These are phyloP conservation scores for Arachis hypogaea DNA, from an alignment of 306 rosid genomes.

Conservation along the genomic window DNA sequence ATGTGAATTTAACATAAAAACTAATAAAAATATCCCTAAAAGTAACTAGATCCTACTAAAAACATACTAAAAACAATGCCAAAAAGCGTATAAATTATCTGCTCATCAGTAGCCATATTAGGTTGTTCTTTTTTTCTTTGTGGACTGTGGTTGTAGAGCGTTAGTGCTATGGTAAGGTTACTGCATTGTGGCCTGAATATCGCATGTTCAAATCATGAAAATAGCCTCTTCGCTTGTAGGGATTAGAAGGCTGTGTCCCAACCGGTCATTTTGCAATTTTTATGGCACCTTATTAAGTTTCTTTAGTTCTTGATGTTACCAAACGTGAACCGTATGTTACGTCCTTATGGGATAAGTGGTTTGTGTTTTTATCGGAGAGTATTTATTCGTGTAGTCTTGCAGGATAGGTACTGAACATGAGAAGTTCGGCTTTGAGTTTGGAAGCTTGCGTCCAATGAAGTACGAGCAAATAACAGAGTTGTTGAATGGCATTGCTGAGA, in stretches of 20 bases:
- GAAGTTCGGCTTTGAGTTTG: slow-evolving; percentile 54
- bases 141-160: neutral
- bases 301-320: slow-evolving; percentile 8
- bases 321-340: slow-evolving; percentile 4
- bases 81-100: too few species aligned
- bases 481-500: slow-evolving; percentile 61
- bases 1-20: too few species aligned
- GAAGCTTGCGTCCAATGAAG: slow-evolving; percentile 74
- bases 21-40: too few species aligned
- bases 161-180: too few species aligned
- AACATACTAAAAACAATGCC: too few species aligned
- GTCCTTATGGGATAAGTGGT: neutral
- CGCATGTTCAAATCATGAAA: too few species aligned
- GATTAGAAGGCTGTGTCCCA: too few species aligned
- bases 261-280: neutral
- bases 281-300: slow-evolving; percentile 1
- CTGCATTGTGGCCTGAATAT: too few species aligned
- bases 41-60: too few species aligned
- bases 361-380: slow-evolving; percentile 18
- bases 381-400: neutral
- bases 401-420: too few species aligned
- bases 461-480: slow-evolving; percentile 87
- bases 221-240: too few species aligned
- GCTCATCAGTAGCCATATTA: neutral
- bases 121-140: neutral